A percentile compares a stretch with the other conserved stretches of the same genome.
phyloP scores from a whole-genome alignment of 768 basidiomycete species.

The Neoboletus magnificus region DNA sequence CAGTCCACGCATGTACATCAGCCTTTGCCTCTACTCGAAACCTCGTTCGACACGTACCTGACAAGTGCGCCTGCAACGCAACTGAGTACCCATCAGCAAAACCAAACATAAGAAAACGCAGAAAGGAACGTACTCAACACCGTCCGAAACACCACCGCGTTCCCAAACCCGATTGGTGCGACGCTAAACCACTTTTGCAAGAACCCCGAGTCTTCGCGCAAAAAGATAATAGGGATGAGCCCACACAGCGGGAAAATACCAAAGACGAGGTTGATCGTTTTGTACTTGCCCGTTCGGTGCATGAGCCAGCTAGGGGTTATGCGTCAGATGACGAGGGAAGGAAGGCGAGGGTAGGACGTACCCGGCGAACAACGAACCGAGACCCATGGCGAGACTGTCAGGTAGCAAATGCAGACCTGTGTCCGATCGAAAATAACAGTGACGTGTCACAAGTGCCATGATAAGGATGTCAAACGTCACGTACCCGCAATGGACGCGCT shows the following conservation, averaged over 20 bases:
- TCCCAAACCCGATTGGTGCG: constrained; percentile 16
- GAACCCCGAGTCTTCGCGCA: constrained; percentile 23
- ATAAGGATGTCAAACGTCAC: background rate
- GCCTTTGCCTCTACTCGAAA: too few relatives aligned
- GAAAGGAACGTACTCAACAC: constrained; percentile 7
- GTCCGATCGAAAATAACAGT: too few relatives aligned
- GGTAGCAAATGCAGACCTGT: constrained; percentile 48
- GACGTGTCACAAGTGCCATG: background rate
- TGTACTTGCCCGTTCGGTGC: constrained; percentile 52
- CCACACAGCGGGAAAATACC: constrained; percentile 48
- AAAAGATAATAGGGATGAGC: constrained; percentile 35
- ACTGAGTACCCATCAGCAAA: background rate
- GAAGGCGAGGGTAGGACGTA: background rate
- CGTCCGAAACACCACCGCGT: constrained; percentile 19
- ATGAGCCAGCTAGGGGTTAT: constrained; percentile 38
- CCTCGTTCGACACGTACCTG: background rate
- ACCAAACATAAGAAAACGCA: background rate
- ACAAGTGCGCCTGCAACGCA: constrained; percentile 6
- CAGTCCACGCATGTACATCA: background rate
- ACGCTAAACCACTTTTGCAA: constrained; percentile 22
- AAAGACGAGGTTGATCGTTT: constrained; percentile 45
- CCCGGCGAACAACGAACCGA: constrained; percentile 52
- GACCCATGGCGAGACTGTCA: constrained; percentile 47
- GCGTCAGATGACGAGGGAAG: background rate
- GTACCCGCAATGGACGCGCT: constrained; percentile 64